Conservation (phyloP, 345 rosid species). For the Eucalyptus dawsonii region DNA sequence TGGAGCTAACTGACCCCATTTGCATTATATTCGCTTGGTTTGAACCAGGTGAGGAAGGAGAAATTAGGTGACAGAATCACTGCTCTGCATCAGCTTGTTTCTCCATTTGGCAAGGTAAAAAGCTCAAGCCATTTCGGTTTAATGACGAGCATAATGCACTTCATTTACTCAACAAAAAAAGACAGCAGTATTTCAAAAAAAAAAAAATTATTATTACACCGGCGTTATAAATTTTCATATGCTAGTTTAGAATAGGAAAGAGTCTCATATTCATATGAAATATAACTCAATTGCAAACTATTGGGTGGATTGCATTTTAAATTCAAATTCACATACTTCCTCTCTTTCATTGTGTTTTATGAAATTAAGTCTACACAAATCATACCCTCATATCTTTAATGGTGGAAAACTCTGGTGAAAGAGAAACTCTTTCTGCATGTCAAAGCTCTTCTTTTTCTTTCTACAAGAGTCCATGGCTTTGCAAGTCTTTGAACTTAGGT, state of each 20-base stretch:
- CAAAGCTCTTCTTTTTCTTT: neutral
- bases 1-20: neutral
- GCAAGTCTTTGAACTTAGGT: neutral
- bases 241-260: neutral
- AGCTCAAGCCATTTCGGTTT: neutral
- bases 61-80: constrained; percentile 81
- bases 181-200: neutral
- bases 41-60: constrained; percentile 74
- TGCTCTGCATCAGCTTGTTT: constrained; percentile 92
- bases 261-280: neutral
- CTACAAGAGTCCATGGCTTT: neutral
- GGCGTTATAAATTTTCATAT: neutral
- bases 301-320: neutral
- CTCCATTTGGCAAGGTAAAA: constrained; percentile 91
- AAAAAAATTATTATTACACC: neutral
- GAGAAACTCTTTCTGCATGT: neutral
- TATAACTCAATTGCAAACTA: neutral
- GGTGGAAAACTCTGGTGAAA: neutral
- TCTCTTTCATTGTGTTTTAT: neutral
- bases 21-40: neutral
- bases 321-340: neutral
- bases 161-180: neutral
- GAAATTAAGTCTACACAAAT: neutral
- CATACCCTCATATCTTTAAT: neutral
- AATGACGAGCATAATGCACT: neutral